Evolutionary conservation across 164 flowering plant genomes (phyloP).

Genomic region (Vitis cinerea): DNA sequence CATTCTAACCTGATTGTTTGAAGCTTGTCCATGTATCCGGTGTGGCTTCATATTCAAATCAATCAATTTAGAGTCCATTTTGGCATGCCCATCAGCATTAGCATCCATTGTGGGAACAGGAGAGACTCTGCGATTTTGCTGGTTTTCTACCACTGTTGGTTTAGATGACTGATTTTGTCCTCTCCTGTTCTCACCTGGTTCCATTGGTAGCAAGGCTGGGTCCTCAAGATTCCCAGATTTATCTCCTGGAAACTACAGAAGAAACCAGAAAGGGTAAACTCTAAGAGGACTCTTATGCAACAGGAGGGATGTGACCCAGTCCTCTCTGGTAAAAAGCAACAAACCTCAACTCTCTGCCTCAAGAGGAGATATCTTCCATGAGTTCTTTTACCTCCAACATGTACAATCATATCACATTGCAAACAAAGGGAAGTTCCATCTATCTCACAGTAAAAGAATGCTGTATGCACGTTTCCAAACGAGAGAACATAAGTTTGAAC

Average conservation of each 20-base stretch:
- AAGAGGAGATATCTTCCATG: conserved; percentile 43
- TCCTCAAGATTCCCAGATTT: conserved; percentile 21
- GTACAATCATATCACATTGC: conserved; percentile 55
- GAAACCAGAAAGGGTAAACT: conserved; percentile 4
- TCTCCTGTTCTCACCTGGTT: conserved; percentile 22
- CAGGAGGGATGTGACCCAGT: not conserved
- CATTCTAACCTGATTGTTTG: conserved; percentile 32
- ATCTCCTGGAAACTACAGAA: conserved; percentile 46
- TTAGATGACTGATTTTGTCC: conserved; percentile 14
- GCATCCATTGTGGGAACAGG: conserved; percentile 14
- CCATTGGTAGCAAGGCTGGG: conserved; percentile 19
- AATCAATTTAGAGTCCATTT: conserved; percentile 27
- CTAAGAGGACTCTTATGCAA: not conserved
- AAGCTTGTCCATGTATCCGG: conserved; percentile 25
- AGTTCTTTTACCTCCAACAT: conserved; percentile 54
- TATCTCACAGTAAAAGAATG: conserved; percentile 49
- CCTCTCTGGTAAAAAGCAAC: conserved; percentile 2
- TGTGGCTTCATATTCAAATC: conserved; percentile 48
- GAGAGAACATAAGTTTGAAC: not conserved
- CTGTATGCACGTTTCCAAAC: conserved; percentile 15
- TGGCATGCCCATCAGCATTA: conserved; percentile 26
- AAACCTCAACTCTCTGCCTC: conserved; percentile 52
- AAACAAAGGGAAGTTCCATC: conserved; percentile 50
- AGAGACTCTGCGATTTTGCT: conserved; percentile 21
- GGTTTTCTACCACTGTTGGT: conserved; percentile 16